Evolutionary conservation across 225 moss, liverwort and hornwort genomes (phyloP).

Genomic region (Rhytidiadelphus loreus): DNA sequence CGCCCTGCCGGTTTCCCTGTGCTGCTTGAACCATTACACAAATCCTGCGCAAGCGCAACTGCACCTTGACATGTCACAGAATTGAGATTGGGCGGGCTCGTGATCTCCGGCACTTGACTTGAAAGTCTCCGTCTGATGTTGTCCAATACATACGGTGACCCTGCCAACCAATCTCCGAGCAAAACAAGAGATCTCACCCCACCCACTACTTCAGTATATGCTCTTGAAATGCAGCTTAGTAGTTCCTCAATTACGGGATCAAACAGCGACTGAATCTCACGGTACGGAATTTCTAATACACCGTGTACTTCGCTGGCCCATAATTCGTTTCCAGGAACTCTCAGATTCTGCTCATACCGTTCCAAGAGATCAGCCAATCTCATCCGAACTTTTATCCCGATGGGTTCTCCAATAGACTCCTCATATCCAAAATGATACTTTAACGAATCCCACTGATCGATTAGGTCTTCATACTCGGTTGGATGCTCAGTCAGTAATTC

Average conservation of each 20-base stretch:
- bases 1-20: too few relatives aligned
- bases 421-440: neutral
- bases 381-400: fast-evolving
- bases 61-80: fast-evolving
- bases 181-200: neutral
- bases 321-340: too few relatives aligned
- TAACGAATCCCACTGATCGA: neutral
- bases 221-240: neutral
- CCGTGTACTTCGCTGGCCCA: neutral
- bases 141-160: neutral
- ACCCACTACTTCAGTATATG: neutral
- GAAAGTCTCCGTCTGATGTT: neutral
- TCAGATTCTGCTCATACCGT: neutral
- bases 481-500: neutral
- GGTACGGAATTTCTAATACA: neutral
- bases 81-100: fast-evolving
- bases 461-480: fast-evolving
- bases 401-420: too few relatives aligned
- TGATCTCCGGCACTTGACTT: neutral
- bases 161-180: too few relatives aligned
- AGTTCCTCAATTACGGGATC: neutral
- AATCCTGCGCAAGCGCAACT: neutral
- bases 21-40: neutral
- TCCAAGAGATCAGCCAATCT: neutral
- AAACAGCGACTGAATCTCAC: neutral